Evolutionary conservation across 345 rosid genomes (phyloP), one percentile per base, ranked within the genome.

Genomic region (Reutealis trisperma): DNA sequence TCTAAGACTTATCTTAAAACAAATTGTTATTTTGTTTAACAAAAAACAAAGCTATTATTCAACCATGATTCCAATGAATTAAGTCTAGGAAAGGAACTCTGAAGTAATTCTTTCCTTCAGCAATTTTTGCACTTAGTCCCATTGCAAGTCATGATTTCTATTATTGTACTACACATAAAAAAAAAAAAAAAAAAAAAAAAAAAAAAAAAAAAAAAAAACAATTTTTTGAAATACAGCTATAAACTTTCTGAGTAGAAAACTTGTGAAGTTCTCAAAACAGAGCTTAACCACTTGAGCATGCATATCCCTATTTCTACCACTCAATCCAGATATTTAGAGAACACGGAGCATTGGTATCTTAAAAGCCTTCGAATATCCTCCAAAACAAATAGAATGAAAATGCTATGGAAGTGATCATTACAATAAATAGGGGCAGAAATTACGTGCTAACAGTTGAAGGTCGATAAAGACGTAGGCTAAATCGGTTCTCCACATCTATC

Each of bases 401-500:
- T 8, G 0, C 3, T 24, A 13, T 59, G 18, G n/a, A 47, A 45
- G 15, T 19, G 4, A 13, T 25, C 34, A 27, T 12, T 47, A 44
- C 13, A 76, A 59, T 24, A 12, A 15, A 49, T n/a, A 42, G 34
- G 49, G 41, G 32, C 49, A 61, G 65, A 24, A 11, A 61, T 73
- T 58, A 72, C 77, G 77, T 72, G 77, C 77, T 67, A 47, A 64
- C 72, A 2, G 81, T 78, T 21, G 77, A 78, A 44, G 81, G 73
- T 51, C 77, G 73, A 73, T 67, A 58, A 59, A 78, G 73, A 41
- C 69, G 62, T 25, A 37, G 37, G 18, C 77, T 66, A 55, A 78
- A 72, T 25, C 80, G 83, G 63, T 92, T 93, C 80, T 89, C 88
- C 7, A 60, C 81, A 82, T 96, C 98, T 75, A 96, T 91, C 58